phyloP scores from a whole-genome alignment of 805 yeast genomes.

The Saturnispora hagleri region DNA sequence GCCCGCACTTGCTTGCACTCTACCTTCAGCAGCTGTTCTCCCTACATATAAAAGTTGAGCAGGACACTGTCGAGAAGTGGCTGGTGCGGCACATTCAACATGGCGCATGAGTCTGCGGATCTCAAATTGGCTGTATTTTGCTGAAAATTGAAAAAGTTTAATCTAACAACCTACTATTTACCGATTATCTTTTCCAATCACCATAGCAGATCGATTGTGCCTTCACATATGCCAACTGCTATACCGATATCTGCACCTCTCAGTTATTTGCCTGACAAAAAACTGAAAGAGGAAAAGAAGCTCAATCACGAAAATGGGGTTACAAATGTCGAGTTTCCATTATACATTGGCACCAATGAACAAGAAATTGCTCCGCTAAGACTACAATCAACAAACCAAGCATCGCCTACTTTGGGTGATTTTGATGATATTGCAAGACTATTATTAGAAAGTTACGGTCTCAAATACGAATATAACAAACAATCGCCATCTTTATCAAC shows the following conservation, averaged over 20 bases:
- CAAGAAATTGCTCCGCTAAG: slow-evolving; percentile 22
- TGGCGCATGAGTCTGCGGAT: background rate
- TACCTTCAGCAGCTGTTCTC: background rate
- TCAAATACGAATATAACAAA: slow-evolving; percentile 8
- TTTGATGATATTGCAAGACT: background rate
- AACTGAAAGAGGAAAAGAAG: background rate
- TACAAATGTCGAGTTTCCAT: slow-evolving; percentile 17
- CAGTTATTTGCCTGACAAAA: background rate
- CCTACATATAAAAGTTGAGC: background rate
- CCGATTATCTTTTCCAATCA: background rate
- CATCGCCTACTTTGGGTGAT: background rate
- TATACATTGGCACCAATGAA: slow-evolving; percentile 27
- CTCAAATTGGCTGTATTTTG: background rate
- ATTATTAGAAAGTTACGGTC: background rate
- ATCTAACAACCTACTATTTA: no score
- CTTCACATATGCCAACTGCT: background rate
- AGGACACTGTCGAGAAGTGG: background rate
- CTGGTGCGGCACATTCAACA: background rate
- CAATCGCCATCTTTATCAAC: background rate
- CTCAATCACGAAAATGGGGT: background rate
- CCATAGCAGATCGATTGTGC: background rate
- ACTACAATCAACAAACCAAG: slow-evolving; percentile 3
- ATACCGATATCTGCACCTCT: background rate
- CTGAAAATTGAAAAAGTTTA: background rate
- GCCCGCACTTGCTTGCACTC: background rate